A percentile compares a stretch with the other conserved stretches of the same genome.
phyloP scores from a whole-genome alignment of 495 filamentous ascomycete genomes.

The Trichoderma erinaceum region DNA sequence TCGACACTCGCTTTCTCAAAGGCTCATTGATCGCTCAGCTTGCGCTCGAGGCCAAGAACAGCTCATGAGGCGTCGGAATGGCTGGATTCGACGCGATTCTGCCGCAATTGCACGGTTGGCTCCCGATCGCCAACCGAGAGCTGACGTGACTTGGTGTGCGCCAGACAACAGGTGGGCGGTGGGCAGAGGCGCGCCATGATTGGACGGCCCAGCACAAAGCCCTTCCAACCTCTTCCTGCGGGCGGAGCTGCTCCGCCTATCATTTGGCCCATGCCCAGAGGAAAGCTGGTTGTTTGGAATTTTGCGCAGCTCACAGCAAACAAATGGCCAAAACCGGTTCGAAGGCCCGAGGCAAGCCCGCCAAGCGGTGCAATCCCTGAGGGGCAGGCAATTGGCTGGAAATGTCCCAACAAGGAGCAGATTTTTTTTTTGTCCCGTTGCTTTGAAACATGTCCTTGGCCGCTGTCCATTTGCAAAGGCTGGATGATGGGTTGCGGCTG shows the following conservation, averaged over 20 bases:
- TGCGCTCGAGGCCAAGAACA: neutral
- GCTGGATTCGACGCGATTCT: neutral
- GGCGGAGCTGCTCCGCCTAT: conserved; percentile 11
- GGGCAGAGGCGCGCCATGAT: conserved; percentile 1
- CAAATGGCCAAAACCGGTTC: neutral
- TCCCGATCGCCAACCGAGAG: conserved; percentile 1
- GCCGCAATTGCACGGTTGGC: neutral
- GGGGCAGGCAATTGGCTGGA: neutral
- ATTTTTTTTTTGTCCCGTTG: neutral
- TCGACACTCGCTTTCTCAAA: neutral
- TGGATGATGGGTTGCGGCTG: neutral
- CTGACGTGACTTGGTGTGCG: conserved; percentile 13
- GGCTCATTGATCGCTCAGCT: neutral
- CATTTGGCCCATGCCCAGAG: conserved; percentile 13
- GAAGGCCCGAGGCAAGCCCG: conserved; percentile 4
- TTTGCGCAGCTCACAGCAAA: neutral
- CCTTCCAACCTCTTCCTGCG: neutral
- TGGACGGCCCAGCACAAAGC: neutral
- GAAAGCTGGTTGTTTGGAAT: conserved; percentile 14
- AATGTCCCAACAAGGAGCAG: neutral
- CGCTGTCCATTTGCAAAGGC: neutral
- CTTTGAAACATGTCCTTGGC: neutral
- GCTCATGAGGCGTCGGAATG: neutral
- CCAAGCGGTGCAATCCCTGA: neutral
- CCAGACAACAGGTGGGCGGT: neutral